Conservation (phyloP, 257 asterid species). For the Solanum corneliomulleri region DNA sequence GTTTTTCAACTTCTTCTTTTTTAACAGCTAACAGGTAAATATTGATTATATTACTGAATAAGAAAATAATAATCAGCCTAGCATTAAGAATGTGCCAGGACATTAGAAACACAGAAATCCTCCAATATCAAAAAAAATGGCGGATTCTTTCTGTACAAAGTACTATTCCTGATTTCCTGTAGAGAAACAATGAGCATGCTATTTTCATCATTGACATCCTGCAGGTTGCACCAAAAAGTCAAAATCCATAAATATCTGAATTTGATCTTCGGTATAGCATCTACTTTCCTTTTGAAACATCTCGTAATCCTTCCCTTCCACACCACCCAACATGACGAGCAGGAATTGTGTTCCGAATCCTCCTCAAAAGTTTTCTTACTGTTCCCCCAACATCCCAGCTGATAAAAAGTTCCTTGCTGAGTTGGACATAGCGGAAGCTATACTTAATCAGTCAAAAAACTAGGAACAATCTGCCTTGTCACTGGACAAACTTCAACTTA, state of each 20-base stretch:
- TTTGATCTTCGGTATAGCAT: background rate
- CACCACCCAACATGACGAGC: background rate
- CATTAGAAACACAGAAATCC: background rate
- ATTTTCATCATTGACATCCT: background rate
- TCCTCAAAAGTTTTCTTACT: background rate
- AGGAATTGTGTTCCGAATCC: background rate
- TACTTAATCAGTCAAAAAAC: background rate
- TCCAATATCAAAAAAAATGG: background rate
- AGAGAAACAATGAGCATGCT: background rate
- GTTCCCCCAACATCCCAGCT: background rate
- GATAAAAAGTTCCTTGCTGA: background rate
- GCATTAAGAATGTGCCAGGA: background rate
- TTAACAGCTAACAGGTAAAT: background rate
- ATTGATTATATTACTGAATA: background rate
- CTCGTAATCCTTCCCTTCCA: background rate
- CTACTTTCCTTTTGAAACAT: background rate
- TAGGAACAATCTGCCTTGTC: background rate
- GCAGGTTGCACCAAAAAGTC: background rate
- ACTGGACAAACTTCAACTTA: background rate
- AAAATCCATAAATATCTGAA: background rate
- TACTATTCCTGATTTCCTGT: background rate
- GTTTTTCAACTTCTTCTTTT: background rate
- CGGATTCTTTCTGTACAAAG: background rate
- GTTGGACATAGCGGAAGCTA: background rate
- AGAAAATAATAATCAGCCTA: background rate